Conservation (phyloP, 192 early-diverging fungal species). For the Rhizoclosmatium sp. region DNA sequence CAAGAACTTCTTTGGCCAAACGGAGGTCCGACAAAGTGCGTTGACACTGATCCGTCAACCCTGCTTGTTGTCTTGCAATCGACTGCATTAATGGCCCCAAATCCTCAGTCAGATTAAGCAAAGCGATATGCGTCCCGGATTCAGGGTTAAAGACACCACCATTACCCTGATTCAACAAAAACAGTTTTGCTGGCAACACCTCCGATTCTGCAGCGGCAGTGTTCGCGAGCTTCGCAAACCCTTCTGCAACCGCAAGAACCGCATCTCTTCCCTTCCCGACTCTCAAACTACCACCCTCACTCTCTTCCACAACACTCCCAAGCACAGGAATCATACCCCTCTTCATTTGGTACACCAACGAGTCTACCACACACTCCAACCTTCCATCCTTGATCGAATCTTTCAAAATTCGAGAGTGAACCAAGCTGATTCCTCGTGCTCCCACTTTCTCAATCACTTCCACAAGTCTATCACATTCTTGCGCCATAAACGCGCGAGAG, state of each 20-base stretch:
- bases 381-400: neutral
- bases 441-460: conserved; percentile 1
- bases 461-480: neutral
- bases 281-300: neutral
- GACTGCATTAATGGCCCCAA: neutral
- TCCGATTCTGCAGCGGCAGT: neutral
- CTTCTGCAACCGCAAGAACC: neutral
- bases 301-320: neutral
- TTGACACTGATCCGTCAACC: neutral
- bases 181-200: neutral
- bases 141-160: neutral
- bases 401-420: neutral
- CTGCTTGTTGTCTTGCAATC: neutral
- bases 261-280: neutral
- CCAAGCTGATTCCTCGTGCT: neutral
- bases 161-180: neutral
- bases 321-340: neutral
- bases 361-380: neutral
- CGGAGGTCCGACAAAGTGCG: neutral
- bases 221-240: neutral
- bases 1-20: neutral
- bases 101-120: neutral
- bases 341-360: neutral
- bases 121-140: neutral
- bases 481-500: neutral